These are phyloP conservation scores for Dichotomopilus funicola DNA, from an alignment of 2,329 filamentous ascomycete species.

Conservation along the genomic window DNA sequence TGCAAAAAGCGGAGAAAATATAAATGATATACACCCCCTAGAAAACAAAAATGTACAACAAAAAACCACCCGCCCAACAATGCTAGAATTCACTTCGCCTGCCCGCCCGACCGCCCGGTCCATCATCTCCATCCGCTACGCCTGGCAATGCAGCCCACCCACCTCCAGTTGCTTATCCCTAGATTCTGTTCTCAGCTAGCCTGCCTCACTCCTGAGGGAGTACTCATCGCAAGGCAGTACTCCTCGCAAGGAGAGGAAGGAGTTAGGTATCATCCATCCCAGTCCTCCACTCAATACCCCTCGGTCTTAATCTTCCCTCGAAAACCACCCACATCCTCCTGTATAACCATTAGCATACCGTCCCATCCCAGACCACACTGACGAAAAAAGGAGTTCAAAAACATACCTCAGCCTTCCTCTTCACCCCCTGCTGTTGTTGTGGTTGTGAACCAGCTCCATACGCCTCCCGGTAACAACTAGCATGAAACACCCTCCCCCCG, in stretches of 20 bases:
- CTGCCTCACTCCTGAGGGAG: too few relatives aligned
- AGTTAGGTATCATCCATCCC: not conserved
- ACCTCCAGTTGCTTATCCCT: not conserved
- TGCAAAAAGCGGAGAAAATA: too few relatives aligned
- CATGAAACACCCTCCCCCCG: conserved; percentile 77
- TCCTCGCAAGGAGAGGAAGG: too few relatives aligned
- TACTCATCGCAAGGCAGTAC: too few relatives aligned
- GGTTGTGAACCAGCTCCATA: not conserved
- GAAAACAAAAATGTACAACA: not conserved
- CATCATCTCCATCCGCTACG: not conserved
- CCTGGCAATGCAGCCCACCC: conserved; percentile 1
- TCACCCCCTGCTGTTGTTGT: conserved; percentile 48
- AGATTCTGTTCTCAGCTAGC: too few relatives aligned
- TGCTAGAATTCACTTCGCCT: not conserved
- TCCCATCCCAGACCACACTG: not conserved
- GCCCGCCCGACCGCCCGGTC: not conserved
- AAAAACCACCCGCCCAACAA: not conserved
- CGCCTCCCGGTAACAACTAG: conserved; percentile 80
- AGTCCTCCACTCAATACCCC: conserved; percentile 4
- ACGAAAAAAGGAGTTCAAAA: not conserved
- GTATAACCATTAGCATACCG: not conserved
- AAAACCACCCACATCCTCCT: conserved; percentile 15
- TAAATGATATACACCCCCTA: not conserved
- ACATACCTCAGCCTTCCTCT: conserved; percentile 66
- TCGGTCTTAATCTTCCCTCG: conserved; percentile 16